Conservation (phyloP, 371 early-diverging fungal species). For the Apophysomyces sp. region DNA sequence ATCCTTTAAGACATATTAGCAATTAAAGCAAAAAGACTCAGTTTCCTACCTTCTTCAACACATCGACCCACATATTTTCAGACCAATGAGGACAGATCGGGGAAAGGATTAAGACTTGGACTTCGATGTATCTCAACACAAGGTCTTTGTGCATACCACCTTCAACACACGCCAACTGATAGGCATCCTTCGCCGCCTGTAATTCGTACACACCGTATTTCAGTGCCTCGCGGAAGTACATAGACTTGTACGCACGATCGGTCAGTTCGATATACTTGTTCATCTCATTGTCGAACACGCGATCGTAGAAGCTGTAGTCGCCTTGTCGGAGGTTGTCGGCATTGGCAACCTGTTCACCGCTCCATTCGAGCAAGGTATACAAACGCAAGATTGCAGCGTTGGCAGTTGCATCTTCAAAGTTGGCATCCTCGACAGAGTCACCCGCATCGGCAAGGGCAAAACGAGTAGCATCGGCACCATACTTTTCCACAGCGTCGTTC, state of each 20-base stretch:
- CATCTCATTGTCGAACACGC: slow-evolving; percentile 87
- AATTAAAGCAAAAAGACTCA: neutral
- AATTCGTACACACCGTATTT: slow-evolving; percentile 96
- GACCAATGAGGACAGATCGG: slow-evolving; percentile 95
- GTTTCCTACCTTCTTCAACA: slow-evolving; percentile 68
- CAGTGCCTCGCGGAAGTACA: slow-evolving; percentile 94
- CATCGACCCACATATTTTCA: slow-evolving; percentile 83
- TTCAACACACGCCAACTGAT: slow-evolving; percentile 72
- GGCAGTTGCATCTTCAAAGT: slow-evolving; percentile 97
- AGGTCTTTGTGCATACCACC: slow-evolving; percentile 87
- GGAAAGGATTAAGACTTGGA: slow-evolving; percentile 80
- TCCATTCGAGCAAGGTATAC: slow-evolving; percentile 91
- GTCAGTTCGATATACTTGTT: slow-evolving; percentile 69
- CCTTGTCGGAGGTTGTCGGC: slow-evolving; percentile 41
- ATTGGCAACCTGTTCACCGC: slow-evolving; percentile 59
- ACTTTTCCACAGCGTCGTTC: slow-evolving; percentile 83
- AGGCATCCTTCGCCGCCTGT: slow-evolving; percentile 88
- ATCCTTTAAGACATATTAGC: slow-evolving; percentile 28
- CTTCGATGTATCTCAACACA: slow-evolving; percentile 76
- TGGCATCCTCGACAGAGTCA: slow-evolving; percentile 98
- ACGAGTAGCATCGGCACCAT: slow-evolving; percentile 98
- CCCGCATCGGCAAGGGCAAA: slow-evolving; percentile 96
- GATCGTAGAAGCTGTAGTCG: slow-evolving; percentile 73
- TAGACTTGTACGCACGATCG: slow-evolving; percentile 78
- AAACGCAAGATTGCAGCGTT: slow-evolving; percentile 96